Base-by-base conservation (phyloP, 2,329 filamentous ascomycete genomes). In the Fusarium nanum region DNA sequence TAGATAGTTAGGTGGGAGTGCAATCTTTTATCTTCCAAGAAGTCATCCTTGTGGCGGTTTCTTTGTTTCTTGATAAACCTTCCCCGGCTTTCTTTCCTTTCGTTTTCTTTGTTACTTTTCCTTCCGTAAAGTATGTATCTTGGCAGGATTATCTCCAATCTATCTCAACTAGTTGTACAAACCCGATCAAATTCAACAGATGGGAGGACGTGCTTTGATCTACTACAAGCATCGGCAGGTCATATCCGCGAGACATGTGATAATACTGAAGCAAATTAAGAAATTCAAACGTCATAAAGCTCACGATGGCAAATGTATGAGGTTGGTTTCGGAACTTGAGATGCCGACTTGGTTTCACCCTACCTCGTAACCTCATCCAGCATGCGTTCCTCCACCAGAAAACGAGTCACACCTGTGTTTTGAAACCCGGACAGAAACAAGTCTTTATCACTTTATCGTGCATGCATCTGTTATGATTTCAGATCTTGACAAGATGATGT, bases 321-420 rank as follows among this genome's bases (percentile, higher is more conserved):
- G 14, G 18, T 22, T 23, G 27, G 60, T 64, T 64, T 64, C 60
- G 30, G 42, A 63, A 56, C 18, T 20, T 32, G 34, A 30, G 40
- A 48, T 60, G 23, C 34, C 42, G 48, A 25, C n/a, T 56, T 56
- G 34, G 42, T 56, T 22, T 23, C 34, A 25, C 12, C 32, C 22
- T 14, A 28, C 16, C 44, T 28, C 12, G 16, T 28, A 5, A 28
- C 22, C 23, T 28, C 18, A n/a, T 28, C 5, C 49, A 27, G 32
- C 7, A 28, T 16, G 18, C 16, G 32, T 42, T 52, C n/a, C 34
- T 28, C 27, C 18, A n/a, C 13, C 13, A 41, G 18, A 41, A 20
- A 14, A 9, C 18, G 18, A 52, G 49, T 52, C n/a, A 27, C 49
- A 42, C 16, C 13, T 45, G 20, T 18, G 45, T 62, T 62, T 32